These are phyloP conservation scores for Graphilbum fragrans DNA, from an alignment of 2,329 filamentous ascomycete species.

Conservation along the genomic window DNA sequence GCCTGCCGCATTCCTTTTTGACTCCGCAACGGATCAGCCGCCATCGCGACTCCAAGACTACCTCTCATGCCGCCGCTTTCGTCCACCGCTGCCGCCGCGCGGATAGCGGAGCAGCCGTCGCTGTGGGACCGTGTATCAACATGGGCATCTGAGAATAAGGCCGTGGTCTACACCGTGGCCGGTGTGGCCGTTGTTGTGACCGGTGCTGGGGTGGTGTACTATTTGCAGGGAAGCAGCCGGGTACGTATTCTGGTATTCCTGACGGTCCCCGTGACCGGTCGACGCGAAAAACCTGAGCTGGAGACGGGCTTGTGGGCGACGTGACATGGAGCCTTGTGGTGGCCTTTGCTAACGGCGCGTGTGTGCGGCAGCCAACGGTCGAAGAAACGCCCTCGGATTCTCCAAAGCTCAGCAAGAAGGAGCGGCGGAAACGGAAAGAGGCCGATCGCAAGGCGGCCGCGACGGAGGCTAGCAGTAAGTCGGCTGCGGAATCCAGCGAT, in stretches of 20 bases:
- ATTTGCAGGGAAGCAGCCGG: conserved; percentile 49
- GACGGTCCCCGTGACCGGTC: too few relatives aligned
- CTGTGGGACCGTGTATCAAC: conserved; percentile 81
- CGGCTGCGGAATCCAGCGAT: conserved; percentile 18
- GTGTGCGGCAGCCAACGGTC: background rate
- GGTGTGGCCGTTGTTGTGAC: conserved; percentile 87
- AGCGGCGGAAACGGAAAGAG: conserved; percentile 79
- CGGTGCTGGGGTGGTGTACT: conserved; percentile 86
- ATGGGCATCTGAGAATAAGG: conserved; percentile 95
- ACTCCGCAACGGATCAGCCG: background rate
- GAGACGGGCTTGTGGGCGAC: too few relatives aligned
- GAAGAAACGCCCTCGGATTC: conserved; percentile 8
- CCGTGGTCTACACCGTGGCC: conserved; percentile 88
- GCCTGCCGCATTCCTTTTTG: background rate
- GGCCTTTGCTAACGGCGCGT: background rate
- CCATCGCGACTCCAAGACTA: background rate
- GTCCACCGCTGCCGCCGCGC: conserved; percentile 27
- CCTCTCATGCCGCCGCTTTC: conserved; percentile 26
- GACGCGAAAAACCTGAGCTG: too few relatives aligned
- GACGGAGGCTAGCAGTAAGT: conserved; percentile 43
- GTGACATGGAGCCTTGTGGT: too few relatives aligned
- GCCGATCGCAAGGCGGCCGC: conserved; percentile 40
- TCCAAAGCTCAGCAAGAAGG: conserved; percentile 79
- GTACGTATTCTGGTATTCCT: conserved; percentile 35
- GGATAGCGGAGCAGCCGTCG: conserved; percentile 48